Conservation (phyloP, 2,329 filamentous ascomycete genomes). For the Colletotrichum noveboracense region DNA sequence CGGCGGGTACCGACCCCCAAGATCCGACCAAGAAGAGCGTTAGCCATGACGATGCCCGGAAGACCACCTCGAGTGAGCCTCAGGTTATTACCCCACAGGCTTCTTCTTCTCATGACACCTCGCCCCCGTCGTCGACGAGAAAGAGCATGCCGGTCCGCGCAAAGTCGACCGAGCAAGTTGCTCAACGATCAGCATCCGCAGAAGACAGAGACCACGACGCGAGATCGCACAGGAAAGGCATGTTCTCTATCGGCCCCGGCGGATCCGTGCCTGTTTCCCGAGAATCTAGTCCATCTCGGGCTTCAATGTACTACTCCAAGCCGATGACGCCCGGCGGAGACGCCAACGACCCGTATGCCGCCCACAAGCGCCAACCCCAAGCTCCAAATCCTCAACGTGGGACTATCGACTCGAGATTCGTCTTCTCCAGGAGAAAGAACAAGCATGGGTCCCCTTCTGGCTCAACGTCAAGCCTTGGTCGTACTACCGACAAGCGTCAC, state of each 20-base stretch:
- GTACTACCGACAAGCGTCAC: conserved; percentile 55
- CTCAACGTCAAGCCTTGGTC: conserved; percentile 57
- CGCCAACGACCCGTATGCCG: conserved; percentile 85
- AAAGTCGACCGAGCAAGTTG: conserved; percentile 45
- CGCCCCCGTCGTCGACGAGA: conserved; percentile 45
- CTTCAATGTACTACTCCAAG: conserved; percentile 70
- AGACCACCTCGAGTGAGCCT: conserved; percentile 40
- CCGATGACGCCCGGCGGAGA: conserved; percentile 83
- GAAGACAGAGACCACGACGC: conserved; percentile 38
- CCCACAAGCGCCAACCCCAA: conserved; percentile 76
- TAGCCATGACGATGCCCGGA: conserved; percentile 33
- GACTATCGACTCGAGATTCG: conserved; percentile 78
- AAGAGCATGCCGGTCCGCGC: conserved; percentile 46
- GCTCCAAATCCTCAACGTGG: conserved; percentile 65
- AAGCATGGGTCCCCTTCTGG: conserved; percentile 62
- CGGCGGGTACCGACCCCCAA: conserved; percentile 69
- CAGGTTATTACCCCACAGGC: conserved; percentile 71
- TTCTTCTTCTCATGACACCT: conserved; percentile 61
- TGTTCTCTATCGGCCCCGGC: conserved; percentile 56
- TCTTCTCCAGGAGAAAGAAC: conserved; percentile 77
- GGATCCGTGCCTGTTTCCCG: conserved; percentile 63
- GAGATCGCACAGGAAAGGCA: conserved; percentile 55
- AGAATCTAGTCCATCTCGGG: conserved; percentile 68
- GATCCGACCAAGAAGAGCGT: conserved; percentile 37
- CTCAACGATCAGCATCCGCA: conserved; percentile 45